These are phyloP conservation scores for Raffaelea arxii DNA, from an alignment of 2,329 filamentous ascomycete genomes.

Conservation along the genomic window DNA sequence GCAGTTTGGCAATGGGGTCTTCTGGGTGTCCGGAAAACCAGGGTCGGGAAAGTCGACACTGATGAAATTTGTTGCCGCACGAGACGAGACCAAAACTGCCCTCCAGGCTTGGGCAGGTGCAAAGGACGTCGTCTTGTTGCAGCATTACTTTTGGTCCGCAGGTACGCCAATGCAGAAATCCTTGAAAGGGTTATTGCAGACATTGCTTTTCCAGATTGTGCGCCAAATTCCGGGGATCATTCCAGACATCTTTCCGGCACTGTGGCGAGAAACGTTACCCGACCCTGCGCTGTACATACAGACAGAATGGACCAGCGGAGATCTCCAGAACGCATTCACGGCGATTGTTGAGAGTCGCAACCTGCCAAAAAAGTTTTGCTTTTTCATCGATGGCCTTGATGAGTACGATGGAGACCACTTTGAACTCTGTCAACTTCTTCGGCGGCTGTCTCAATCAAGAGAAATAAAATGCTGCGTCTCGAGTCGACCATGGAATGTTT, in stretches of 20 bases:
- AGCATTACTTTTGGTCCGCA: constrained; percentile 1
- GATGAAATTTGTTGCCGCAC: background rate
- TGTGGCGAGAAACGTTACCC: background rate
- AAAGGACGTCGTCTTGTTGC: background rate
- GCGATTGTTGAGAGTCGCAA: background rate
- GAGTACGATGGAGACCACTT: constrained; percentile 3
- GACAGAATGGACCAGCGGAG: background rate
- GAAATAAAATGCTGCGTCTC: constrained; percentile 2
- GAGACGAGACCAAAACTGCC: background rate
- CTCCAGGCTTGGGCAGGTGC: background rate
- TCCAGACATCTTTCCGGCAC: background rate
- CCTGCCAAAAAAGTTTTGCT: background rate
- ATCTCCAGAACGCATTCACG: background rate
- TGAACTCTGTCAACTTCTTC: background rate
- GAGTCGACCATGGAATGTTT: background rate
- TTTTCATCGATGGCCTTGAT: constrained; percentile 3
- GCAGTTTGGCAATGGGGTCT: background rate
- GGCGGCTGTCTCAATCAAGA: background rate
- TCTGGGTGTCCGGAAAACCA: constrained; percentile 1
- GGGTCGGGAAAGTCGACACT: constrained; percentile 3
- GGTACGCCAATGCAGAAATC: constrained; percentile 1
- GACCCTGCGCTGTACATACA: background rate
- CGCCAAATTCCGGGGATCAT: background rate
- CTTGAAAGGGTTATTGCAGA: background rate
- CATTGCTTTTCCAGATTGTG: background rate